Evolutionary conservation across 768 basidiomycete genomes (phyloP), one percentile per base, ranked within the genome.

Genomic region (Agaricus sinodeliciosus): DNA sequence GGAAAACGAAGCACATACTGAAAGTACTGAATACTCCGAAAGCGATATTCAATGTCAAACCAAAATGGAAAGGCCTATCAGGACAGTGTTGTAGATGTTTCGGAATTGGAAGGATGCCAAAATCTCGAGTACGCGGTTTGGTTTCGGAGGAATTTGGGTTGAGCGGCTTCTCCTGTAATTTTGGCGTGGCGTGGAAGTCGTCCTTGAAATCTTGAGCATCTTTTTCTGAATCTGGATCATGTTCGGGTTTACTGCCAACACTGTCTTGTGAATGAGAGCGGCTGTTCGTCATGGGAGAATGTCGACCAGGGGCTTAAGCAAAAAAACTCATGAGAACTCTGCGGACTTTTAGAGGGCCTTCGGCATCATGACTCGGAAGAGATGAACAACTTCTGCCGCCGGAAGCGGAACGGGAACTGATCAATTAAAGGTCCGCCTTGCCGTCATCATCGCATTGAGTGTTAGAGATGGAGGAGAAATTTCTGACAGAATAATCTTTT

Each of bases 101-200:
- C 0, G 86, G 87, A 35, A 89, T 83, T 0, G 84, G 85, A 4
- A 87, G 58, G 57, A 87, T 65, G n/a, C 79, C 75, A 56, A 87
- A 82, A 57, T 88, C 85, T 44, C 62, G 70, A 31, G 61, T 60
- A 15, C 22, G 45, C 8, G 7, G 31, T 31, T 35, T 13, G 40
- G 18, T 37, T 11, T 31, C 39, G 19, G 35, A 25, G 4, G 11
- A 1, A 13, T 16, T 36, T 25, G 1, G 36, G 36, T 3, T 7
- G 8, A n/a, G 25, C 9, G 16, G 19, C 19, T 9, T 41, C 25
- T 18, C 9, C 18, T 31, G 31, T 31, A 5, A 31, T 45, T 46
- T 40, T 28, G 39, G 36, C 37, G 43, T 2, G 13, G 4, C 39
- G 9, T 16, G 22, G 27, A 27, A 9, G 12, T 8, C 4, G 15